A percentile compares a stretch with the other conserved stretches of the same genome.
Evolutionary conservation across 345 rosid genomes (phyloP).

Genomic region (Clausena lansium): DNA sequence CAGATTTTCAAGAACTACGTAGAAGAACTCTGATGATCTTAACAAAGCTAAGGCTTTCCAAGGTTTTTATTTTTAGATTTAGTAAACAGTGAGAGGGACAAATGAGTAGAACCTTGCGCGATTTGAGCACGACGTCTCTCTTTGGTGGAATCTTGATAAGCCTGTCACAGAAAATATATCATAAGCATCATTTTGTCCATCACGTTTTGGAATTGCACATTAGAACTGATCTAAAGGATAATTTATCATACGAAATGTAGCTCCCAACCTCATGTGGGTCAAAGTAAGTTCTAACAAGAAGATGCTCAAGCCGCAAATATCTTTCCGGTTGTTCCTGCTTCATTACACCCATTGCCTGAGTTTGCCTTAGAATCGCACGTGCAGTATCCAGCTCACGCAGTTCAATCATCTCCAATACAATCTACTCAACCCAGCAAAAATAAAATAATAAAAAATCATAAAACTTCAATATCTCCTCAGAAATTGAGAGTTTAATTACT

Average conservation of each 20-base stretch:
- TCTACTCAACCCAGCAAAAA: conserved; percentile 41
- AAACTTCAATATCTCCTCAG: background rate
- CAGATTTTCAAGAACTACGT: background rate
- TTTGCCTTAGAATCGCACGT: conserved; percentile 90
- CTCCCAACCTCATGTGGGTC: conserved; percentile 87
- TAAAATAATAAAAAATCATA: background rate
- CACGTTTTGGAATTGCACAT: background rate
- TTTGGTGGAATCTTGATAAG: conserved; percentile 90
- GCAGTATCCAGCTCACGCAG: conserved; percentile 95
- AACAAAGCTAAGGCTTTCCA: background rate
- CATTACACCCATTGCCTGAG: conserved; percentile 99
- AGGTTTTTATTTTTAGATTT: background rate
- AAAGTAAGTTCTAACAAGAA: conserved; percentile 89
- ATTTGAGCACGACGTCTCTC: conserved; percentile 90
- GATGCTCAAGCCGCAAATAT: conserved; percentile 92
- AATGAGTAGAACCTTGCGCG: conserved; percentile 72
- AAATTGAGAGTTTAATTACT: background rate
- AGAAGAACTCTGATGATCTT: background rate
- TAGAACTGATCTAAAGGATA: background rate
- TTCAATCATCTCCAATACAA: conserved; percentile 96
- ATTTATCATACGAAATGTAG: background rate
- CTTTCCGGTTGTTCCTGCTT: conserved; percentile 99
- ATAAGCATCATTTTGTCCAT: background rate
- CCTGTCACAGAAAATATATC: conserved; percentile 42
- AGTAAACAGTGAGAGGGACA: conserved; percentile 1